Conservation (phyloP, 495 filamentous ascomycete species). For the Aspergillus ostianus region DNA sequence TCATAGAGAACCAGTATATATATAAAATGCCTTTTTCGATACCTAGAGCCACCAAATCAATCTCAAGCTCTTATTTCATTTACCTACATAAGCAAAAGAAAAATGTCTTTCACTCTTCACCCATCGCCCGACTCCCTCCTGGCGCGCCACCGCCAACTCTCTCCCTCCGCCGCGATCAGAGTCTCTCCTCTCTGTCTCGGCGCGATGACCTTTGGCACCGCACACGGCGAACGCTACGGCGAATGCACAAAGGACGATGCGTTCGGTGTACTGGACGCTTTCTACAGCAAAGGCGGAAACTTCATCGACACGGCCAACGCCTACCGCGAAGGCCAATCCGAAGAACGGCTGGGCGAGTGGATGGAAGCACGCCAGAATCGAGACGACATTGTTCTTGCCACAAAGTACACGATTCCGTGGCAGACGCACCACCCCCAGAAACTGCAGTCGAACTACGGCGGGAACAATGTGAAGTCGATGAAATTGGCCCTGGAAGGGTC, state of each 20-base stretch:
- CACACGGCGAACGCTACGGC: conserved; percentile 53
- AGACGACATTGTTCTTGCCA: conserved; percentile 67
- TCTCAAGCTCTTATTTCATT: too few relatives aligned
- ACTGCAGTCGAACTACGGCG: conserved; percentile 52
- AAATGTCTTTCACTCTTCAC: too few relatives aligned
- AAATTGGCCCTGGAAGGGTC: conserved; percentile 50
- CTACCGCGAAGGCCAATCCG: conserved; percentile 69
- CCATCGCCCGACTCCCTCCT: too few relatives aligned
- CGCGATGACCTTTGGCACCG: conserved; percentile 60
- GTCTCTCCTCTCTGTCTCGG: conserved; percentile 63
- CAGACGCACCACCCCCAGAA: conserved; percentile 24
- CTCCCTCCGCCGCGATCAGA: conserved; percentile 55
- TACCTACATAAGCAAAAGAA: too few relatives aligned
- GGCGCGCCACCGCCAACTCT: conserved; percentile 25
- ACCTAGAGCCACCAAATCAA: too few relatives aligned
- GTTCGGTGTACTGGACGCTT: conserved; percentile 66
- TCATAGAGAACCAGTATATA: too few relatives aligned
- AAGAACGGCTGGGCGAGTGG: conserved; percentile 77
- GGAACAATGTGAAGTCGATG: conserved; percentile 59
- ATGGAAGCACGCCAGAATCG: conserved; percentile 53
- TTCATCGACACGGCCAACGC: conserved; percentile 73
- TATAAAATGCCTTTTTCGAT: too few relatives aligned
- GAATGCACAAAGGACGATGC: conserved; percentile 57
- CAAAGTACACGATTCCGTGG: conserved; percentile 60
- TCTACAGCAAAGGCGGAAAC: conserved; percentile 66